These are phyloP conservation scores for Brassica incana DNA, from an alignment of 345 rosid species.

Conservation along the genomic window DNA sequence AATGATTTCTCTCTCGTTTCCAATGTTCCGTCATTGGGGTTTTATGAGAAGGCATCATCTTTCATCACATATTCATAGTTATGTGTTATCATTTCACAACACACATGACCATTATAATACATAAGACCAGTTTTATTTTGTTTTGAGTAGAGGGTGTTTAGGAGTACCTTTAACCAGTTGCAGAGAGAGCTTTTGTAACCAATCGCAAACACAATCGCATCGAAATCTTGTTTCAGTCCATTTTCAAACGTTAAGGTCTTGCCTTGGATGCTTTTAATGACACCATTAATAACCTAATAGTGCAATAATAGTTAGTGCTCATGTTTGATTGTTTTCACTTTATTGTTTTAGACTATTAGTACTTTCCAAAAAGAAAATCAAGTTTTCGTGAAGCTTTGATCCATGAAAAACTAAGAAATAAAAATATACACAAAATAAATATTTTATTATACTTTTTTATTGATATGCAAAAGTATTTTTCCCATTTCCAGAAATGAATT, in stretches of 20 bases:
- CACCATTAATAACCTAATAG: conserved; percentile 54
- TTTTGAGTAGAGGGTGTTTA: not conserved
- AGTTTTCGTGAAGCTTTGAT: not conserved
- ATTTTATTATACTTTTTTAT: not conserved
- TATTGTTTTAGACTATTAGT: not conserved
- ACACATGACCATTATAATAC: not conserved
- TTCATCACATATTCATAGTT: conserved; percentile 43
- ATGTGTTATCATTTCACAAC: conserved; percentile 24
- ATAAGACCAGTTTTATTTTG: not conserved
- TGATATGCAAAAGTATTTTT: not conserved
- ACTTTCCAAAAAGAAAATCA: not conserved
- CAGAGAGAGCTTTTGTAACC: conserved; percentile 46
- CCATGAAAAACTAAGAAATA: not conserved
- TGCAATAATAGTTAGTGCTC: not conserved
- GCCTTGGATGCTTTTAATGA: conserved; percentile 46
- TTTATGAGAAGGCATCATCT: conserved; percentile 46
- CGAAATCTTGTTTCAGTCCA: conserved; percentile 47
- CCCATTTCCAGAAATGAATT: not conserved
- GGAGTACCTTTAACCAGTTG: conserved; percentile 45
- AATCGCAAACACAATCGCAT: conserved; percentile 62
- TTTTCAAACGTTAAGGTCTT: conserved; percentile 46
- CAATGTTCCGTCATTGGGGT: conserved; percentile 42
- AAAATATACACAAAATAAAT: not conserved
- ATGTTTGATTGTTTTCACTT: not conserved
- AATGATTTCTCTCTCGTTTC: conserved; percentile 59